Percentiles rank a stretch among this genome's conserved stretches.
phyloP scores from a whole-genome alignment of 176 grass and related monocot species.

The Cocos nucifera region DNA sequence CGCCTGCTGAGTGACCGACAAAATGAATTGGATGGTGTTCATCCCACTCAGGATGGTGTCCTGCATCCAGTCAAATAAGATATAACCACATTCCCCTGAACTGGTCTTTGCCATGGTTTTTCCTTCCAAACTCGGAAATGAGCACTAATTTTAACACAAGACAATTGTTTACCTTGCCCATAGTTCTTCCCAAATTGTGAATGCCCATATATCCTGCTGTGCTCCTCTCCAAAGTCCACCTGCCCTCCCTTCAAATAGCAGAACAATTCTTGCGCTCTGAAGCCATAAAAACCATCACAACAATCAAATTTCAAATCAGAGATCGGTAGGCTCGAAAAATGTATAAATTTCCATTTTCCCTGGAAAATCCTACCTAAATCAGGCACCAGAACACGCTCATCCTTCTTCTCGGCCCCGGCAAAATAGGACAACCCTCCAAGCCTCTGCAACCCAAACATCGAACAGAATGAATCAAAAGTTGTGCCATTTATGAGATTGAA shows the following conservation, averaged over 20 bases:
- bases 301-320: too few relatives aligned
- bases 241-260: slow-evolving; percentile 96
- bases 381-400: slow-evolving; percentile 90
- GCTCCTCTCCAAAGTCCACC: slow-evolving; percentile 85
- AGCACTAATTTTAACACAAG: too few relatives aligned
- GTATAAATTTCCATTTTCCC: too few relatives aligned
- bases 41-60: slow-evolving; percentile 81
- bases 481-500: background rate
- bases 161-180: slow-evolving; percentile 32
- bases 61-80: slow-evolving; percentile 32
- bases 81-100: background rate
- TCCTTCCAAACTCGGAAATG: too few relatives aligned
- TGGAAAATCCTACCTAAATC: slow-evolving; percentile 58
- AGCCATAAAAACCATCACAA: background rate
- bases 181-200: slow-evolving; percentile 72
- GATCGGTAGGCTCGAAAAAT: background rate
- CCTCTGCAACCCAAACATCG: slow-evolving; percentile 35
- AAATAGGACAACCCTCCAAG: slow-evolving; percentile 91
- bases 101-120: too few relatives aligned
- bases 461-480: too few relatives aligned
- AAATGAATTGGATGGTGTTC: slow-evolving; percentile 85
- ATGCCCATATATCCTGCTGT: slow-evolving; percentile 73
- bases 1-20: slow-evolving; percentile 87
- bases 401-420: slow-evolving; percentile 96
- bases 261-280: slow-evolving; percentile 92